A percentile compares a stretch with the other conserved stretches of the same genome.
Conservation (phyloP, 176 grass and related monocot genomes). For the Microstegium vimineum region DNA sequence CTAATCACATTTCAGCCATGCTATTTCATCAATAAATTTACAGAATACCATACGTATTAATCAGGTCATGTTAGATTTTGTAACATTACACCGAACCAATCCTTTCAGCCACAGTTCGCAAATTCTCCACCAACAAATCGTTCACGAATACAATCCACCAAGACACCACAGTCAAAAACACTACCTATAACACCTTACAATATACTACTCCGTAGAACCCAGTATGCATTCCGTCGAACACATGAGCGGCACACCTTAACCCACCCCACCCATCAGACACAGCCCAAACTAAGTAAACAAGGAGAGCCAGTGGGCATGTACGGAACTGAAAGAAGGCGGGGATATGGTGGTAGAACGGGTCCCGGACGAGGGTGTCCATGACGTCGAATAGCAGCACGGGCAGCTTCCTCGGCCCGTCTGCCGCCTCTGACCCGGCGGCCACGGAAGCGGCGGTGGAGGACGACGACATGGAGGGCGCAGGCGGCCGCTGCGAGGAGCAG, state of each 20-base stretch:
- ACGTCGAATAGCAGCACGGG: slow-evolving; percentile 90
- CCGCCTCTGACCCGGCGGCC: not conserved
- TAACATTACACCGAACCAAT: not conserved
- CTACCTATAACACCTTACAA: not conserved
- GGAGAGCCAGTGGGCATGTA: not conserved
- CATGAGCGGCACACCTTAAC: not conserved
- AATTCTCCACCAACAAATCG: not conserved
- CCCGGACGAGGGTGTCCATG: slow-evolving; percentile 91
- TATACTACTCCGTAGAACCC: not conserved
- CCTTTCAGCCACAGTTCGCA: not conserved
- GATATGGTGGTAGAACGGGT: slow-evolving; percentile 90
- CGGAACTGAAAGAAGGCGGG: slow-evolving; percentile 81
- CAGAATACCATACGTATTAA: not conserved
- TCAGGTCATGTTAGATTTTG: not conserved
- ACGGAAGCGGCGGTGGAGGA: not conserved
- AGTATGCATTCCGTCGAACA: slow-evolving; percentile 26
- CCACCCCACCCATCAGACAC: not conserved
- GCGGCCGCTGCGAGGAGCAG: not conserved
- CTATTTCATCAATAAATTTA: not conserved
- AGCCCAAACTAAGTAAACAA: not conserved
- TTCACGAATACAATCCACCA: not conserved
- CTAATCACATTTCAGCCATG: not conserved
- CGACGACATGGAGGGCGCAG: not conserved
- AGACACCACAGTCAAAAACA: not conserved
- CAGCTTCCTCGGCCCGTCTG: slow-evolving; percentile 31